Conservation (phyloP, 2,329 filamentous ascomycete species). For the Colletotrichum lindemuthianum region DNA sequence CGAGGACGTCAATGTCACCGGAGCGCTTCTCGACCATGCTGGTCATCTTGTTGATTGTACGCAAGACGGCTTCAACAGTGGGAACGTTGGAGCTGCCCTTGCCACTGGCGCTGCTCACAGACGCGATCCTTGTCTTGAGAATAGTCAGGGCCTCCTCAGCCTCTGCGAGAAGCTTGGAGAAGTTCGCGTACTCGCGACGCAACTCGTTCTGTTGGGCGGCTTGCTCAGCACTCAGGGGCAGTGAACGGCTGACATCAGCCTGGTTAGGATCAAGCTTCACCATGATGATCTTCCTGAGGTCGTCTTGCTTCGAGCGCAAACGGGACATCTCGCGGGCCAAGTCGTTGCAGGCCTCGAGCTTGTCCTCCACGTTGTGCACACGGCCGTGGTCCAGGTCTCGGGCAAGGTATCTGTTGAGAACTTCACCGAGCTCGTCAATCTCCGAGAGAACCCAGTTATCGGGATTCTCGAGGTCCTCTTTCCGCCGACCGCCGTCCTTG, state of each 20-base stretch:
- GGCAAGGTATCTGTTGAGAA: conserved; percentile 73
- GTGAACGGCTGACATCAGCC: conserved; percentile 69
- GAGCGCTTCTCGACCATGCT: conserved; percentile 90
- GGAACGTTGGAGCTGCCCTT: conserved; percentile 66
- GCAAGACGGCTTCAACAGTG: conserved; percentile 90
- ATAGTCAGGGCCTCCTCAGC: conserved; percentile 83
- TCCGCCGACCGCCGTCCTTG: conserved; percentile 64
- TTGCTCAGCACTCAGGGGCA: conserved; percentile 87
- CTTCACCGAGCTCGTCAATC: conserved; percentile 72
- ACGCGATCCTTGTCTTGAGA: conserved; percentile 80
- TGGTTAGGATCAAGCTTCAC: conserved; percentile 75
- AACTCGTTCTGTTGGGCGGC: conserved; percentile 85
- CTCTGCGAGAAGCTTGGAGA: conserved; percentile 79
- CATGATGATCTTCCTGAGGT: conserved; percentile 80
- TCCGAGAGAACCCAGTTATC: conserved; percentile 82
- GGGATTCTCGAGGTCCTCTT: conserved; percentile 74
- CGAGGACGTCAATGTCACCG: conserved; percentile 89
- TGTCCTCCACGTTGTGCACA: conserved; percentile 74
- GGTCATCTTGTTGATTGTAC: conserved; percentile 93
- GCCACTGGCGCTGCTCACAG: conserved; percentile 60
- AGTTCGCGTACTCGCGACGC: conserved; percentile 76
- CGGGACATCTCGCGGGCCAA: conserved; percentile 76
- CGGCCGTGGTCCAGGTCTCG: conserved; percentile 72
- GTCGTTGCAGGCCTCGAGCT: conserved; percentile 74
- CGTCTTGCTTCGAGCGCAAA: conserved; percentile 79